phyloP scores from a whole-genome alignment of 257 asterid genomes.

The Forsythia suspensa region DNA sequence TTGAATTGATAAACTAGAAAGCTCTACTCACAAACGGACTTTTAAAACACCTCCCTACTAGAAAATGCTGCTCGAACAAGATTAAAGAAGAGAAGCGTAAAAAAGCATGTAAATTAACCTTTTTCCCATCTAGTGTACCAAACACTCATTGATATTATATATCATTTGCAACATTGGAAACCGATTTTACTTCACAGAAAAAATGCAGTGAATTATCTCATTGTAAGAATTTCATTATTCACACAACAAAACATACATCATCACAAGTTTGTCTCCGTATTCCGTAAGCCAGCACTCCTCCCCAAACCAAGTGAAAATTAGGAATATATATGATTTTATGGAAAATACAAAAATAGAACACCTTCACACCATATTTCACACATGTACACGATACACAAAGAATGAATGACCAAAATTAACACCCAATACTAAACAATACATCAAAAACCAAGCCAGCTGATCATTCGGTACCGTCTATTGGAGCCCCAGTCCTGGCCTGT shows the following conservation, averaged over 20 bases:
- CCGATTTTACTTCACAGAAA: neutral
- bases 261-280: neutral
- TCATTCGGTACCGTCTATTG: conserved; percentile 64
- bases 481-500: conserved; percentile 91
- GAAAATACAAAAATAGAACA: conserved; percentile 27
- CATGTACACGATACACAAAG: conserved; percentile 41
- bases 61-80: neutral
- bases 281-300: neutral
- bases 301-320: conserved; percentile 18
- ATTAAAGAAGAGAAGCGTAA: neutral
- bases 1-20: too few relatives aligned
- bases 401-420: conserved; percentile 30
- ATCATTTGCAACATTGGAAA: neutral
- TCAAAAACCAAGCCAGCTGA: conserved; percentile 24
- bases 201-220: neutral
- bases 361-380: conserved; percentile 35
- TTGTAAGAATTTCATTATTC: neutral
- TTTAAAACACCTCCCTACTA: neutral
- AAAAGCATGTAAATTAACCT: neutral
- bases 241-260: neutral
- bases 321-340: conserved; percentile 16
- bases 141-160: neutral
- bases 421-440: conserved; percentile 24
- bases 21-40: neutral
- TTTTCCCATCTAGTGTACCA: neutral